Conservation (phyloP, 805 yeast species). For the Kurtzmaniella fragi region DNA sequence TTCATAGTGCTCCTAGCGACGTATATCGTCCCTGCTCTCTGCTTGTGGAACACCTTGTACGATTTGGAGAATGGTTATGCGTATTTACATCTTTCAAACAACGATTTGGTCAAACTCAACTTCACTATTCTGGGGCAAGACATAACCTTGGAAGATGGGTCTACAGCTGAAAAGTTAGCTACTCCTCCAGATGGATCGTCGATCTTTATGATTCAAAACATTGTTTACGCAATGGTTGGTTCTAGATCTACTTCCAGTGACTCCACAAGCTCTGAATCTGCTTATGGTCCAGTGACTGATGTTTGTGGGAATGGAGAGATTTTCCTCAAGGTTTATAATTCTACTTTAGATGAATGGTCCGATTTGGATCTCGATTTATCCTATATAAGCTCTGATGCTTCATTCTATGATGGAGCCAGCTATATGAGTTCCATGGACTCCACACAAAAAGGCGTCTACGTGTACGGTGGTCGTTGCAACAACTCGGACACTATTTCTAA, state of each 20-base stretch:
- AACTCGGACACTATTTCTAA: slow-evolving; percentile 23
- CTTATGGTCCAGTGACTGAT: slow-evolving; percentile 5
- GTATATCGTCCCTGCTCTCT: neutral
- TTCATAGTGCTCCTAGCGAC: no score
- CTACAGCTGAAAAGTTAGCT: slow-evolving; percentile 15
- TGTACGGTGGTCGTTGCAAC: slow-evolving; percentile 48
- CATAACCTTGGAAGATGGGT: slow-evolving; percentile 16
- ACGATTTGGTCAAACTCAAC: slow-evolving; percentile 31
- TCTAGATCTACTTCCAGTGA: neutral
- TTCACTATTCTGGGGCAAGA: slow-evolving; percentile 29
- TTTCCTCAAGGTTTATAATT: slow-evolving; percentile 16
- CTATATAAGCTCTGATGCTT: slow-evolving; percentile 18
- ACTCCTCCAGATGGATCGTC: slow-evolving; percentile 30
- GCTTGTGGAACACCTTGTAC: slow-evolving; percentile 30
- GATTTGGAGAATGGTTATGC: slow-evolving; percentile 27
- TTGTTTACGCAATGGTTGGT: slow-evolving; percentile 23
- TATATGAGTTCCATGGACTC: slow-evolving; percentile 31
- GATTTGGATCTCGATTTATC: slow-evolving; percentile 13
- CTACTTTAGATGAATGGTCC: slow-evolving; percentile 15
- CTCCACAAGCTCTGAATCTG: slow-evolving; percentile 4
- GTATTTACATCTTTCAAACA: slow-evolving; percentile 30
- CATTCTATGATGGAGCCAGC: slow-evolving; percentile 32
- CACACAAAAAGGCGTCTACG: slow-evolving; percentile 33
- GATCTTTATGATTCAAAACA: slow-evolving; percentile 22
- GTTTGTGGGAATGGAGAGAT: slow-evolving; percentile 25